Conservation (phyloP, 148 eudicot species). For the Amaranthus hypochondriacus region DNA sequence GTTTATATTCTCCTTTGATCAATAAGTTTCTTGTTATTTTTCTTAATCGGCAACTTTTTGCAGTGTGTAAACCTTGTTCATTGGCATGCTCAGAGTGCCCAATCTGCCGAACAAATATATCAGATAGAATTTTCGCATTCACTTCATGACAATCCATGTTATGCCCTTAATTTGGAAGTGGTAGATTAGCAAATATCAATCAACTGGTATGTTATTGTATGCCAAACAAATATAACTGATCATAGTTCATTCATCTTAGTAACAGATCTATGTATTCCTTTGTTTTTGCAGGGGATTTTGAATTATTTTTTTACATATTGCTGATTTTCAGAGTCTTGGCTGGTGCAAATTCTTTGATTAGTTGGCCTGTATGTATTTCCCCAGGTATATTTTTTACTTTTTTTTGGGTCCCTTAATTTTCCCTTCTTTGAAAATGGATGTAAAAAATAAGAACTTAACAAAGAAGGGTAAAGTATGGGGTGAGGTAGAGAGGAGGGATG, state of each 20-base stretch:
- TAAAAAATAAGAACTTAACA: constrained; percentile 28
- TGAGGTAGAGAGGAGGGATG: not conserved
- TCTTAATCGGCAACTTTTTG: constrained; percentile 26
- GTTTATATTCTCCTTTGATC: not conserved
- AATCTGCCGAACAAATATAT: constrained; percentile 72
- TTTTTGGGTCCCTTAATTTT: not conserved
- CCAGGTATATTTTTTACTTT: constrained; percentile 22
- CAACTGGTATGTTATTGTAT: not conserved
- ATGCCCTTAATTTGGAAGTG: constrained; percentile 32
- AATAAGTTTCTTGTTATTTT: not conserved
- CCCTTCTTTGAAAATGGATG: constrained; percentile 27
- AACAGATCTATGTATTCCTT: constrained; percentile 4
- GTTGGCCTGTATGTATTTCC: constrained; percentile 26
- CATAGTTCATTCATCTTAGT: not conserved
- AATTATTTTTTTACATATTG: constrained; percentile 7
- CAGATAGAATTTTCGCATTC: constrained; percentile 78
- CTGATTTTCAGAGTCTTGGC: constrained; percentile 22
- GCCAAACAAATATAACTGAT: not conserved
- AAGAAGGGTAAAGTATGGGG: constrained; percentile 17
- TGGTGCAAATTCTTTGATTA: constrained; percentile 29
- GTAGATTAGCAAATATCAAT: not conserved
- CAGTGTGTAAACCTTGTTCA: constrained; percentile 91
- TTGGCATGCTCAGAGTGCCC: constrained; percentile 81
- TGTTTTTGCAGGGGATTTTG: constrained; percentile 19
- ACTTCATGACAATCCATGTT: constrained; percentile 40